phyloP scores from a whole-genome alignment of 1,284 basidiomycete genomes.

The Tilletia walkeri region DNA sequence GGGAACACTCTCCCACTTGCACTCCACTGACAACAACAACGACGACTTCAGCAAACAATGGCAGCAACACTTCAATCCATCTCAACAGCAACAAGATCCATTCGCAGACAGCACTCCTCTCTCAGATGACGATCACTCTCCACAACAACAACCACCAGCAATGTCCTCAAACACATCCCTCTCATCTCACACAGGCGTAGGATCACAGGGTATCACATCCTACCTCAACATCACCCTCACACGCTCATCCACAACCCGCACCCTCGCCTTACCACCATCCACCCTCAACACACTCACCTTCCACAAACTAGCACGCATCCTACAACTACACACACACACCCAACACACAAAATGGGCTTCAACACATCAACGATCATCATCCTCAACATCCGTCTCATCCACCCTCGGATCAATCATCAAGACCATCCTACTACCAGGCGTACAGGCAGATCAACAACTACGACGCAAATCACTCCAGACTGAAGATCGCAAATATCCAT shows the following conservation, averaged over 20 bases:
- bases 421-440: not conserved
- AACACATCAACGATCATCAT: not conserved
- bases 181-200: not conserved
- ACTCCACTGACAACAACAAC: not conserved
- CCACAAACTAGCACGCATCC: not conserved
- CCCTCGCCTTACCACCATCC: not conserved
- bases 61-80: too few species aligned
- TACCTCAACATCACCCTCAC: slow-evolving; percentile 1
- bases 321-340: not conserved
- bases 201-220: not conserved
- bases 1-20: not conserved
- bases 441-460: not conserved
- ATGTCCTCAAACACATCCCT: not conserved
- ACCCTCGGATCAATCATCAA: not conserved
- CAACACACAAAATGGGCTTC: not conserved
- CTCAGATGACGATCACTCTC: too few species aligned
- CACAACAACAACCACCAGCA: too few species aligned
- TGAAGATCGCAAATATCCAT: not conserved
- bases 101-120: too few species aligned
- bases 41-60: not conserved
- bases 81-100: too few species aligned
- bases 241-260: not conserved
- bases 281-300: not conserved
- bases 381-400: not conserved
- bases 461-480: not conserved